Evolutionary conservation across 768 basidiomycete genomes (phyloP).

Genomic region (Rubroboletus satanas): DNA sequence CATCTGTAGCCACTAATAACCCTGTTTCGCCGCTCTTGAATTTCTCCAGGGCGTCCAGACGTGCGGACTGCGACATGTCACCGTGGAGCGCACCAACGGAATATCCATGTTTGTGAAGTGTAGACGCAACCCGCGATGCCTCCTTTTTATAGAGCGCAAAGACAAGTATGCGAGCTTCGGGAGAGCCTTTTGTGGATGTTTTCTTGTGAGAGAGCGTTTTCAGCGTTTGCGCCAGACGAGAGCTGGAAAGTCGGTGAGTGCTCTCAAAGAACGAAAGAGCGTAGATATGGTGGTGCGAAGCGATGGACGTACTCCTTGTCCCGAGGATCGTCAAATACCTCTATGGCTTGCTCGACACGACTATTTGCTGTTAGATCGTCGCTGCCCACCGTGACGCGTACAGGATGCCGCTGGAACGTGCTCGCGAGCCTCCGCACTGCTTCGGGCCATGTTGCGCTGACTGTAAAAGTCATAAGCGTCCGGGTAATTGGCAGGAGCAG

Average conservation of each 20-base stretch:
- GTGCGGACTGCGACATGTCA: constrained; percentile 80
- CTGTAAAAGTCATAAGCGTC: constrained; percentile 35
- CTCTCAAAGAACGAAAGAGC: background rate
- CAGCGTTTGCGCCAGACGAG: constrained; percentile 57
- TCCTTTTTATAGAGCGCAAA: constrained; percentile 99
- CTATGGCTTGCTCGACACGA: constrained; percentile 87
- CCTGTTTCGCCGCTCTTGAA: constrained; percentile 82
- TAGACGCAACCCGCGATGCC: constrained; percentile 83
- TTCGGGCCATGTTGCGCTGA: constrained; percentile 99
- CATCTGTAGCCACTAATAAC: constrained; percentile 93
- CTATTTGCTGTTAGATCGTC: constrained; percentile 95
- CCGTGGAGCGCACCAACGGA: constrained; percentile 83
- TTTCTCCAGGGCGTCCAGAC: constrained; percentile 80
- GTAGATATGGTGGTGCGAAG: background rate
- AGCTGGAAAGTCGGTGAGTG: constrained; percentile 34
- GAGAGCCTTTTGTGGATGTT: constrained; percentile 42
- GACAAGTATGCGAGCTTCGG: constrained; percentile 73
- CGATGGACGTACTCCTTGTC: constrained; percentile 73
- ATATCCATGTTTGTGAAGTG: constrained; percentile 71
- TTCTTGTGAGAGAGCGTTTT: constrained; percentile 58
- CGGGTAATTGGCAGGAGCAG: no score
- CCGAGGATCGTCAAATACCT: constrained; percentile 82
- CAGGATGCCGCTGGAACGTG: constrained; percentile 80
- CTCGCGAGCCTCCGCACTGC: constrained; percentile 84
- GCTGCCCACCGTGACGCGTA: constrained; percentile 91